Base-by-base conservation (phyloP, 228 moss, liverwort and hornwort species). In the Sphagnum fallax region DNA sequence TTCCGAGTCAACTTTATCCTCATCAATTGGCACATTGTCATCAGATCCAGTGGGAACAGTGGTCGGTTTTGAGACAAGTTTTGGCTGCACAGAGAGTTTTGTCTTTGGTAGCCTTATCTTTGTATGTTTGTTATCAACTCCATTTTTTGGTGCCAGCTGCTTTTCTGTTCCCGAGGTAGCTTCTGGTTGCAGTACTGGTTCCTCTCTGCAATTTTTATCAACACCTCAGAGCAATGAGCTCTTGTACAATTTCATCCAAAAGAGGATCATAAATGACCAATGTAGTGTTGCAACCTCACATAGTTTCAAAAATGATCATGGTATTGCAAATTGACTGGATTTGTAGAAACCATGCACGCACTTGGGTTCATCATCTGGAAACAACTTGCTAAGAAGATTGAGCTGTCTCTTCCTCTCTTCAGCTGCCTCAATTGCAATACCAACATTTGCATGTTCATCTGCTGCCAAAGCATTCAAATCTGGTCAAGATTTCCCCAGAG, bases 321-420 rank as follows among this genome's bases (percentile, higher is more conserved):
- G 55, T 12, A 48, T 32, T 32, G 32, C 32, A 32, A 32, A 32
- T 32, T 32, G 32, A 32, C 1, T 32, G 32, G 32, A 32, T 32
- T 32, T 32, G 32, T 32, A 32, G 32, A 32, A 32, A 32, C 32
- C 78, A 57, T 67, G 65, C 91, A 80, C 71, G 51, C 69, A 63
- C 12, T 60, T 65, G 69, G 79, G 70, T 53, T 76, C 79, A 47
- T 94, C 91, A 58, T 83, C 81, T 6, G 91, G 94, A 49, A 87
- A 94, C 64, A 94, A 75, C 76, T 77, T 91, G 66, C 66, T 77
- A 0, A 94, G 69, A 11, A 94, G 84, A 65, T 88, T 73, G 53
- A 91, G 75, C 61, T 94, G 91, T 67, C 68, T 81, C 78, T 75
- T 77, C 64, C 90, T 81, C 72, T 94, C 94, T 32, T 73, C 67